These are phyloP conservation scores for Trichophyton mentagrophytes DNA, from an alignment of 2,329 filamentous ascomycete genomes.

Conservation along the genomic window DNA sequence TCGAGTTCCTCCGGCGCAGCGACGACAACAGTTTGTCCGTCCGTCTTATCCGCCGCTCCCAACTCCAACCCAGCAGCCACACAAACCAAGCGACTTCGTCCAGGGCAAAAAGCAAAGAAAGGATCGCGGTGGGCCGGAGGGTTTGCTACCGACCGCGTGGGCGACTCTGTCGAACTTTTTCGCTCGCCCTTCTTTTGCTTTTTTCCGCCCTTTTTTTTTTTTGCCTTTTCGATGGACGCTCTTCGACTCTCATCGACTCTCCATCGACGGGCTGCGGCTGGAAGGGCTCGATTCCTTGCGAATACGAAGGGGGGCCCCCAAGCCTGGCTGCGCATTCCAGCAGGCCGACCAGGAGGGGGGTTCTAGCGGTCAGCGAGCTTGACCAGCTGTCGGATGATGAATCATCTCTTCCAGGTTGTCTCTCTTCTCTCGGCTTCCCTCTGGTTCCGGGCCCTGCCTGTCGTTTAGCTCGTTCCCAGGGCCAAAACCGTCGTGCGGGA, in stretches of 20 bases:
- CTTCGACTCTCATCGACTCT: no score
- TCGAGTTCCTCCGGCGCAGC: neutral
- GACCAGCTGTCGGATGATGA: neutral
- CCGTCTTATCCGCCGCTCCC: neutral
- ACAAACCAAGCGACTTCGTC: neutral
- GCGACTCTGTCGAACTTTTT: neutral
- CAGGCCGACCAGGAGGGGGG: neutral
- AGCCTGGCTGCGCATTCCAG: neutral
- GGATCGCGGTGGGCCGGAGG: slow-evolving; percentile 1
- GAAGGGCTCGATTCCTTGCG: neutral
- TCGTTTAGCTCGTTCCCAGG: neutral
- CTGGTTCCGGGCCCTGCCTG: no score
- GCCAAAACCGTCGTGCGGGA: neutral
- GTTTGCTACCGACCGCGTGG: slow-evolving; percentile 2
- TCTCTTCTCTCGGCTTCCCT: neutral
- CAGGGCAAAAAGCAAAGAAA: neutral
- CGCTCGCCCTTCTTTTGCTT: neutral
- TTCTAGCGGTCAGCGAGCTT: neutral
- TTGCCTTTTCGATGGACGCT: neutral
- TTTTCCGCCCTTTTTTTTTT: neutral
- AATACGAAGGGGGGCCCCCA: neutral
- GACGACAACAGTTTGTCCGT: neutral
- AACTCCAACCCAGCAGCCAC: no score
- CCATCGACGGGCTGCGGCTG: neutral
- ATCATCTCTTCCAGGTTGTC: no score